These are phyloP conservation scores for Lanmaoa rubissima DNA, from an alignment of 768 basidiomycete species.

Conservation along the genomic window DNA sequence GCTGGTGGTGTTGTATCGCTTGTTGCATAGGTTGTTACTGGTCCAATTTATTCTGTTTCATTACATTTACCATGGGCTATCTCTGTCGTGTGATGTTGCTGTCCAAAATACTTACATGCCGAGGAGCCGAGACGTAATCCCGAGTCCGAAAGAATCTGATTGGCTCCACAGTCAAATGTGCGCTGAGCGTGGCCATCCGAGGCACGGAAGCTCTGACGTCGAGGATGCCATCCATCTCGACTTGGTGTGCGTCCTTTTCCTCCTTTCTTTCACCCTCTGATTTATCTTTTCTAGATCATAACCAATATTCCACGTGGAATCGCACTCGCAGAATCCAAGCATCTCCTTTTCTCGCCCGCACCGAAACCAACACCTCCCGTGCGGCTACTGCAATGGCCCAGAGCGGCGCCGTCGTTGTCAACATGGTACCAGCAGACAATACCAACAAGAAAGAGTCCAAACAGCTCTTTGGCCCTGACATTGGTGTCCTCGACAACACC, in stretches of 20 bases:
- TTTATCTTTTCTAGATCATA: conserved; percentile 36
- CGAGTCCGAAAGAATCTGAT: neutral
- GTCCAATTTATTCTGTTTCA: conserved; percentile 23
- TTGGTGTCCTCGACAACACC: conserved; percentile 68
- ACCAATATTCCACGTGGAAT: conserved; percentile 57
- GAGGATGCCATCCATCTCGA: conserved; percentile 33
- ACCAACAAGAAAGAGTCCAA: conserved; percentile 54
- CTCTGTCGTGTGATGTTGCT: neutral
- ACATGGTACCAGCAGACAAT: conserved; percentile 16
- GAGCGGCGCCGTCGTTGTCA: conserved; percentile 30
- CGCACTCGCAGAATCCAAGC: conserved; percentile 52
- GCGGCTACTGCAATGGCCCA: conserved; percentile 51
- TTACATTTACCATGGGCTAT: neutral
- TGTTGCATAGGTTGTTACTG: conserved; percentile 60
- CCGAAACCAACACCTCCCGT: conserved; percentile 47
- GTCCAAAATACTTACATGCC: neutral
- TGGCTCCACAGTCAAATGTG: neutral
- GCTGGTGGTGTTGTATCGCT: conserved; percentile 93
- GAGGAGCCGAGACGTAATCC: conserved; percentile 5
- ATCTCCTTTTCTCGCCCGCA: conserved; percentile 51
- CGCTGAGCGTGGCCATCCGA: neutral
- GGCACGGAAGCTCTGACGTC: conserved; percentile 1
- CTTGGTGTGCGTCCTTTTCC: conserved; percentile 37
- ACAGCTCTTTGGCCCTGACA: conserved; percentile 86
- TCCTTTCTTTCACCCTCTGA: neutral